A percentile compares a stretch with the other conserved stretches of the same genome.
Conservation (phyloP, 1,139 yeast genomes). For the Lodderomyces metapsilosis region DNA sequence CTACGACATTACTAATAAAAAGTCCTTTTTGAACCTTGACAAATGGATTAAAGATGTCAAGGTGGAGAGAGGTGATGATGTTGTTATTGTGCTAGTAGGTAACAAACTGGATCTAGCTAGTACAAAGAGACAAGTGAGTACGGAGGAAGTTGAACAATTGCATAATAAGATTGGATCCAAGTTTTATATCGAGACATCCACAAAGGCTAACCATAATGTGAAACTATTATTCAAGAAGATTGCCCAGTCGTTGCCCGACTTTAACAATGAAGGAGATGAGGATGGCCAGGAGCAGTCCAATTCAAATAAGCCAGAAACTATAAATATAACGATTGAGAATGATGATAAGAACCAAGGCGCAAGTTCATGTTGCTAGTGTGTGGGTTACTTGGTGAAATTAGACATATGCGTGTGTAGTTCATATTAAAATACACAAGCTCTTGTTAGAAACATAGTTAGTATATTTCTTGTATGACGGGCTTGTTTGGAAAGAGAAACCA, state of each 20-base stretch:
- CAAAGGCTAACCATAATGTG: slow-evolving; percentile 93
- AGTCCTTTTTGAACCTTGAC: slow-evolving; percentile 70
- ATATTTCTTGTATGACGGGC: no score
- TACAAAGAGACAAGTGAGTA: slow-evolving; percentile 74
- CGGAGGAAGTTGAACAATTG: slow-evolving; percentile 75
- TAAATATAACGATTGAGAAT: slow-evolving; percentile 43
- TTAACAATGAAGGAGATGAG: slow-evolving; percentile 23
- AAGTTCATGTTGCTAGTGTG: slow-evolving; percentile 8
- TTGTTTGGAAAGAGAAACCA: no score
- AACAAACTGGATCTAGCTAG: slow-evolving; percentile 63
- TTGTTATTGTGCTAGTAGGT: slow-evolving; percentile 40
- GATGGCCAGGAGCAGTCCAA: slow-evolving; percentile 34
- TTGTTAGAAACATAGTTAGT: no score
- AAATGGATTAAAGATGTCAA: slow-evolving; percentile 64
- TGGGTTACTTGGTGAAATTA: not conserved
- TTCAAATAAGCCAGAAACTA: slow-evolving; percentile 40
- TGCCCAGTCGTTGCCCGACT: slow-evolving; percentile 88
- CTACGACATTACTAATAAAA: slow-evolving; percentile 85
- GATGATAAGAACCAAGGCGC: slow-evolving; percentile 5
- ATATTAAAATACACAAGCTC: no score
- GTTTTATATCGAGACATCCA: slow-evolving; percentile 88
- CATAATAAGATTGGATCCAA: slow-evolving; percentile 57
- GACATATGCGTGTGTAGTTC: not conserved
- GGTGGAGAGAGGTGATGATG: slow-evolving; percentile 71
- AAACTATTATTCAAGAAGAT: slow-evolving; percentile 85